Base-by-base conservation (phyloP, 1,284 basidiomycete genomes). In the Leccinum subrobustum region DNA sequence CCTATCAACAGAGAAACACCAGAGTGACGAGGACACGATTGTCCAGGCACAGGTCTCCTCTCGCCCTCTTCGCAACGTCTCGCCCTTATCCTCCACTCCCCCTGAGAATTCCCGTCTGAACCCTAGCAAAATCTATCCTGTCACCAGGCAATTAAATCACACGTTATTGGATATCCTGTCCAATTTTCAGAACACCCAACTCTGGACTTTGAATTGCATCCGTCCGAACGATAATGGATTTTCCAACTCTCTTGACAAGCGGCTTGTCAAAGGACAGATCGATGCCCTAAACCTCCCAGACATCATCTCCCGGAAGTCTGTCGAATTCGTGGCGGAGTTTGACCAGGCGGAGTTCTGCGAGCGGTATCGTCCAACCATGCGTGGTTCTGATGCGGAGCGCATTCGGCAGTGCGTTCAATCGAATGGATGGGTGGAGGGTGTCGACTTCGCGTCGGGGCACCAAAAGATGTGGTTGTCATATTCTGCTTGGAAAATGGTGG, bases 11-110 rank as follows among this genome's bases (percentile, higher is more conserved):
- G 95, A 98, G 77, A 83, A 84, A 60, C 96, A 97, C 66, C 83
- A 83, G 44, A 87, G 92, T 65, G 95, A 97, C 70, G 84, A 88
- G 58, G 81, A 80, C 64, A 93, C 90, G 65, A 84, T 96, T 62
- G 95, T 96, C n/a, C 91, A 95, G 70, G 92, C 94, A 6, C 96
- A 98, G 73, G 94, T 97, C 0, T 93, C 88, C 35, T 87, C 89
- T 9, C 80, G 83, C 20, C 85, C 86, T 20, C 77, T 90, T 39
- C 81, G 87, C 16, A 78, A 77, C 58, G 82, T 84, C 1, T 85
- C 83, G 0, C 78, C 80, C 20, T 76, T 85, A 58, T 76, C 76
- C 14, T 73, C 70, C 68, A 50, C 77, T 66, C 66, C 68, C 27
- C 76, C 79, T 56, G 80, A 81, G 60, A 76, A 75, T 58, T 65